Conservation (phyloP, 1,284 basidiomycete species). For the Phellinidium pouzarii region DNA sequence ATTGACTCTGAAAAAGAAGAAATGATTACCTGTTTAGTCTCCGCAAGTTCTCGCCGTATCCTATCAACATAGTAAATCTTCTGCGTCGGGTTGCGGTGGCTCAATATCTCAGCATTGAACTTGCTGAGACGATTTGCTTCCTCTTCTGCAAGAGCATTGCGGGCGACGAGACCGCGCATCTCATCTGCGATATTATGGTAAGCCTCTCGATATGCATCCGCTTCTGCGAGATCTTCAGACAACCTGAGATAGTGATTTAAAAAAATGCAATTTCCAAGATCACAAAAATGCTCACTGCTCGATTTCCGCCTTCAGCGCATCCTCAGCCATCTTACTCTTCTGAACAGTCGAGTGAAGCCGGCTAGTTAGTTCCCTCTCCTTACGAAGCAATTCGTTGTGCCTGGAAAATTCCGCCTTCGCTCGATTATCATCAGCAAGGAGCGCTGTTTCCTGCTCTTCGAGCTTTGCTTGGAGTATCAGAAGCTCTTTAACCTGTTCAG, state of each 20-base stretch:
- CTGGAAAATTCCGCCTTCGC: conserved; percentile 23
- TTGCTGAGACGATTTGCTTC: conserved; percentile 59
- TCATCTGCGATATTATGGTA: conserved; percentile 57
- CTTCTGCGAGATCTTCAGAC: conserved; percentile 47
- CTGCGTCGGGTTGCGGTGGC: conserved; percentile 68
- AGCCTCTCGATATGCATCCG: conserved; percentile 58
- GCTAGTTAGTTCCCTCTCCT: conserved; percentile 44
- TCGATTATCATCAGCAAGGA: conserved; percentile 24
- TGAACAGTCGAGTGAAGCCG: conserved; percentile 43
- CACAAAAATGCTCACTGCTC: conserved; percentile 46
- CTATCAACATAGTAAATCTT: conserved; percentile 69
- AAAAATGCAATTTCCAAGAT: not conserved
- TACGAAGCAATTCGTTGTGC: conserved; percentile 32
- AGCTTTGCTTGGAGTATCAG: conserved; percentile 29
- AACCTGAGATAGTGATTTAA: conserved; percentile 35
- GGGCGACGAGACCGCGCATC: conserved; percentile 51
- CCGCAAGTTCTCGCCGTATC: conserved; percentile 61
- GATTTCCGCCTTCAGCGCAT: conserved; percentile 52
- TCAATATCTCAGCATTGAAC: conserved; percentile 72
- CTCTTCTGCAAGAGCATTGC: conserved; percentile 68
- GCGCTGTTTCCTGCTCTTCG: conserved; percentile 22
- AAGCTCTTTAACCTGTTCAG: conserved; percentile 26
- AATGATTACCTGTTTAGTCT: conserved; percentile 58
- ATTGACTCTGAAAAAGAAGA: not conserved
- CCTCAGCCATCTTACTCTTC: conserved; percentile 53